Evolutionary conservation across 768 basidiomycete species (phyloP), one percentile per base, ranked within the genome.

Genomic region (Phallus indusiatus): DNA sequence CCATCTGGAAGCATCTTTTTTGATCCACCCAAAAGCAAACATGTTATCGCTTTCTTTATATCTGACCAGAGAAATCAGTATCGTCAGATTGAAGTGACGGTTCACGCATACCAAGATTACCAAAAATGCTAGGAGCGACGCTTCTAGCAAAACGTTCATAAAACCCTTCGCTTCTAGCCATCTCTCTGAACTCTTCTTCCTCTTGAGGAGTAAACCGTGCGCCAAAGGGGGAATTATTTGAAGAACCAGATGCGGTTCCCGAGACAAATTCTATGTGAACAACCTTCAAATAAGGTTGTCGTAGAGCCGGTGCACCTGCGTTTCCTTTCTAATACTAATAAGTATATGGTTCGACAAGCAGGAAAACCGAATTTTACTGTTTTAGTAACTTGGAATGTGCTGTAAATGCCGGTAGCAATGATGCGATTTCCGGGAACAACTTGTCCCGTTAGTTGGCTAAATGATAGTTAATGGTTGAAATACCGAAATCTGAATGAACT

Each of bases 1-100:
- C 96, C 94, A 69, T 99, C 96, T 8, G 96, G 96, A 5, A 99
- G 74, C 53, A 96, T 78, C 72, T 99, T 99, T 75, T 94, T 98
- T 18, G 94, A 94, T 6, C 96, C 96, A 28, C 96, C 96, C 65
- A 98, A 93, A 7, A 99, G 76, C n/a, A 99, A 75, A 70, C 95
- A 98, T 0, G 90, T 82, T 53, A 99, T 93, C 5, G 96, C 92
- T 64, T 97, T 99, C 74, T 98, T 99, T 66, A 98, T 98, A 70
- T 99, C 96, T 95, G 54, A 50, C 12, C 53, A 18, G 42, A 8
- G 36, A 42, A 35, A 24, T n/a, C 14, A 62, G 33, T 28, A 60
- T 63, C 36, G 47, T 53, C 18, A 14, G 28, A 54, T 53, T 18
- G 50, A 37, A 22, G 2, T 53, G 22, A 55, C 36, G 35, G 8